Evolutionary conservation across 2,329 filamentous ascomycete species (phyloP).

Genomic region (Fusarium drepaniforme): DNA sequence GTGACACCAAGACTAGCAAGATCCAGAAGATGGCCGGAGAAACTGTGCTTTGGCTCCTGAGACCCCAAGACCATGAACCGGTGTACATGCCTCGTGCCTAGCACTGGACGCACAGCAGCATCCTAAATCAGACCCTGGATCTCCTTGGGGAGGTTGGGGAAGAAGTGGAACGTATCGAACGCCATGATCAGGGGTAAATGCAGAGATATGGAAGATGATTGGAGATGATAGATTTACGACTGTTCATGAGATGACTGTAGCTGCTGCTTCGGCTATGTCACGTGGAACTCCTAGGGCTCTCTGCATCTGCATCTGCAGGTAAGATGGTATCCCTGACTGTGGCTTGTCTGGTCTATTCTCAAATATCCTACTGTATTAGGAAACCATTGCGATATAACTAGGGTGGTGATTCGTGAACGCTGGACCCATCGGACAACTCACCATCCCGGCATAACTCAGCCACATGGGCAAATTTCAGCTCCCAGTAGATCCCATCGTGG

Average conservation of each 20-base stretch:
- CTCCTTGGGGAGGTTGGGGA: constrained; percentile 14
- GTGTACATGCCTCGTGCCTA: constrained; percentile 20
- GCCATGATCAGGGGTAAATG: background rate
- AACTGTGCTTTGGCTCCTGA: background rate
- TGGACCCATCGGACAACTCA: background rate
- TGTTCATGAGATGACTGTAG: background rate
- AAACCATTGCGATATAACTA: background rate
- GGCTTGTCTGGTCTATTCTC: background rate
- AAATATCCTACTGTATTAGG: background rate
- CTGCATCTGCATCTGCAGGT: background rate
- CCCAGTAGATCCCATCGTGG: background rate
- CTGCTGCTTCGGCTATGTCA: background rate
- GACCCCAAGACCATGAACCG: constrained; percentile 18
- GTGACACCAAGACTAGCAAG: background rate
- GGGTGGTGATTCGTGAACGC: background rate
- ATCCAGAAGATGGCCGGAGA: background rate
- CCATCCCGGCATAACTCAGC: background rate
- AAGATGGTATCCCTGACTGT: background rate
- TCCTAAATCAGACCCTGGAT: constrained; percentile 27
- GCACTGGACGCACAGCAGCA: constrained; percentile 11
- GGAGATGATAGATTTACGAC: background rate
- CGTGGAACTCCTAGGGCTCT: background rate
- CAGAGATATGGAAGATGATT: background rate
- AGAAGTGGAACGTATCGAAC: constrained; percentile 5
- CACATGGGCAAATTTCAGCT: background rate